A percentile compares a stretch with the other conserved stretches of the same genome.
These are phyloP conservation scores for Colletotrichum tamarilloi DNA, from an alignment of 2,329 filamentous ascomycete genomes.

Conservation along the genomic window DNA sequence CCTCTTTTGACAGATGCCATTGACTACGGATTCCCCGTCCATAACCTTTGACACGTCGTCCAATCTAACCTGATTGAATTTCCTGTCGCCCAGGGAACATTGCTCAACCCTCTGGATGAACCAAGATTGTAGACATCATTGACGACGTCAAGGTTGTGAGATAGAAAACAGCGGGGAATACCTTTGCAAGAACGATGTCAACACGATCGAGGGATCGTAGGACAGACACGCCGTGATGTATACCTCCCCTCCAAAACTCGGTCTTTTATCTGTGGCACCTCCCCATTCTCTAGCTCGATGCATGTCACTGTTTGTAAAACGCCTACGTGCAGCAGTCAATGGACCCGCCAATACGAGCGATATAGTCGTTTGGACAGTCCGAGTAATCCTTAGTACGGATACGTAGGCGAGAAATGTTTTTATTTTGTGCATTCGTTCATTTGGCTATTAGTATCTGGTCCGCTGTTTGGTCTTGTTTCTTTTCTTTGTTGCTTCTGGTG, in stretches of 20 bases:
- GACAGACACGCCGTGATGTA: background rate
- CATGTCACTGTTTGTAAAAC: background rate
- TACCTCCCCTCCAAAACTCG: background rate
- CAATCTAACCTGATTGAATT: conserved; percentile 7
- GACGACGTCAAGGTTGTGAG: background rate
- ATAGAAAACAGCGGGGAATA: background rate
- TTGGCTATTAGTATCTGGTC: too few relatives aligned
- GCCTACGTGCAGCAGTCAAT: background rate
- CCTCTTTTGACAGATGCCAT: conserved; percentile 19
- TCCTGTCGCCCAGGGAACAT: conserved; percentile 23
- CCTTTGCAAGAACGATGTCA: background rate
- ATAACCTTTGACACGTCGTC: conserved; percentile 18
- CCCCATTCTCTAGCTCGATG: background rate
- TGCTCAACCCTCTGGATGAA: background rate
- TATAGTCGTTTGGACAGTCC: background rate
- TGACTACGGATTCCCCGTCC: conserved; percentile 10
- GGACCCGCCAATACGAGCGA: background rate
- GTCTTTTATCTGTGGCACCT: background rate
- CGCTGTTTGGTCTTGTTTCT: conserved; percentile 5
- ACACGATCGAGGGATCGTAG: background rate
- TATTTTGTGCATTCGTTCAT: background rate
- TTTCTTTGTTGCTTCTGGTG: conserved; percentile 5
- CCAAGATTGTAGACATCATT: background rate
- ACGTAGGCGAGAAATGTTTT: background rate
- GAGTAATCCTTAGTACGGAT: background rate